Conservation (phyloP, 2,329 filamentous ascomycete species). For the Epichloe sylvatica region DNA sequence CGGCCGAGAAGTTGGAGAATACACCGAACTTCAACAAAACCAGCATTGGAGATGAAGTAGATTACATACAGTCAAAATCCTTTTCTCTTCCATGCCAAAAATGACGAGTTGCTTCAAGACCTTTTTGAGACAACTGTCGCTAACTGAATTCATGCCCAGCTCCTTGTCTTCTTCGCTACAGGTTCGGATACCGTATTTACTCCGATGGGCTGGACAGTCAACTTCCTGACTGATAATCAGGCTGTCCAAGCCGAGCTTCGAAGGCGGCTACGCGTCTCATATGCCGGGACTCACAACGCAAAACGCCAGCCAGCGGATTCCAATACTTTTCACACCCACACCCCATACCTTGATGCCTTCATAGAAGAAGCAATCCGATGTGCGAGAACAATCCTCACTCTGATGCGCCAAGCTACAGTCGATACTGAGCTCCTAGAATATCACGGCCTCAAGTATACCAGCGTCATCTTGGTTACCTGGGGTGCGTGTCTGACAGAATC, state of each 20-base stretch:
- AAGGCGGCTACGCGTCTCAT: slow-evolving; percentile 7
- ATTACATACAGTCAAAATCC: neutral
- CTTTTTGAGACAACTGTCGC: neutral
- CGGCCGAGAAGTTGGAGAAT: slow-evolving; percentile 17
- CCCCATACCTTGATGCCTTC: slow-evolving; percentile 23
- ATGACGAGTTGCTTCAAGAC: neutral
- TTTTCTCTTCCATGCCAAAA: neutral
- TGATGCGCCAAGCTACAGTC: slow-evolving; percentile 14
- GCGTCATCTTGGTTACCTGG: slow-evolving; percentile 13
- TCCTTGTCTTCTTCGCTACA: slow-evolving; percentile 4
- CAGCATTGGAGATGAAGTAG: slow-evolving; percentile 20
- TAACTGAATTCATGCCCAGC: neutral
- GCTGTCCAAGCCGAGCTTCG: slow-evolving; percentile 9
- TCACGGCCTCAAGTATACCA: slow-evolving; percentile 21
- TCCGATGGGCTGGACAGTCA: slow-evolving; percentile 1
- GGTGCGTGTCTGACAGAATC: slow-evolving; percentile 11
- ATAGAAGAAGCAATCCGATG: slow-evolving; percentile 23
- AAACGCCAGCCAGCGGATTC: slow-evolving; percentile 12
- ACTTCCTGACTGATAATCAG: slow-evolving; percentile 4
- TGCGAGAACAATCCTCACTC: slow-evolving; percentile 12
- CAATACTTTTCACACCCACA: slow-evolving; percentile 5
- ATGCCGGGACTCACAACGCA: slow-evolving; percentile 8
- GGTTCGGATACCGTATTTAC: slow-evolving; percentile 11
- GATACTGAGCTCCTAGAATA: slow-evolving; percentile 22
- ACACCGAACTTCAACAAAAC: slow-evolving; percentile 16